Base-by-base conservation (phyloP, 164 flowering plant genomes). In the Warburgia ugandensis region DNA sequence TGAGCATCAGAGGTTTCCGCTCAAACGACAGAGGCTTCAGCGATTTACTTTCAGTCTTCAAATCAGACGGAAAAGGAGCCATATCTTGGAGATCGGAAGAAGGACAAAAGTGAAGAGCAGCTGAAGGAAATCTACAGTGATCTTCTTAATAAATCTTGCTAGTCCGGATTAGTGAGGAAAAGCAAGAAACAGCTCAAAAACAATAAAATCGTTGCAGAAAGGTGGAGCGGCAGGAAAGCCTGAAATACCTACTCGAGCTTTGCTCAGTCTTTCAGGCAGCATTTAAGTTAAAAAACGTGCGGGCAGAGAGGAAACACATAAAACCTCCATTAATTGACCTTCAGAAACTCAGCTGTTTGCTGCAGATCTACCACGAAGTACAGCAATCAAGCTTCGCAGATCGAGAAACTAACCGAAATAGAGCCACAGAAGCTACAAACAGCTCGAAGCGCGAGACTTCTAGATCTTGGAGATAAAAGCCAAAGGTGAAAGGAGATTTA, bases 1-100 rank as follows among this genome's bases (percentile, higher is more conserved):
- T 87, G 17, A 87, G 73, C 69, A 82, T 46, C 51, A 66, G 22
- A n/a, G 77, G 71, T 29, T 36, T 52, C 43, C 47, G 32, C 26
- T 45, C 46, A 14, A 43, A 19, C 7, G 41, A 37, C 16, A 20
- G 8, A 16, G 45, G 36, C 22, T 22, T 14, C 27, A 14, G 4
- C n/a, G n/a, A n/a, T 19, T 22, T 22, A 20, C 22, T 5, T 42
- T 42, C 25, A 7, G 22, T 22, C 11, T 42, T 9, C 22, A 20
- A 42, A 42, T 42, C 45, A 14, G 27, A 25, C 17, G 28, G 16
- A 7, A 38, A 29, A 6, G 14, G 21, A 23, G 44, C 36, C 37
- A 40, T 17, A n/a, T 20, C 47, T 22, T 4, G 27, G 31, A 26
- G 30, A 11, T 6, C 27, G 25, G 20, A 39, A 26, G 16, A 32